A percentile compares a stretch with the other conserved stretches of the same genome.
These are phyloP conservation scores for Casuarina cunninghamiana DNA, from an alignment of 306 rosid species.

Conservation along the genomic window DNA sequence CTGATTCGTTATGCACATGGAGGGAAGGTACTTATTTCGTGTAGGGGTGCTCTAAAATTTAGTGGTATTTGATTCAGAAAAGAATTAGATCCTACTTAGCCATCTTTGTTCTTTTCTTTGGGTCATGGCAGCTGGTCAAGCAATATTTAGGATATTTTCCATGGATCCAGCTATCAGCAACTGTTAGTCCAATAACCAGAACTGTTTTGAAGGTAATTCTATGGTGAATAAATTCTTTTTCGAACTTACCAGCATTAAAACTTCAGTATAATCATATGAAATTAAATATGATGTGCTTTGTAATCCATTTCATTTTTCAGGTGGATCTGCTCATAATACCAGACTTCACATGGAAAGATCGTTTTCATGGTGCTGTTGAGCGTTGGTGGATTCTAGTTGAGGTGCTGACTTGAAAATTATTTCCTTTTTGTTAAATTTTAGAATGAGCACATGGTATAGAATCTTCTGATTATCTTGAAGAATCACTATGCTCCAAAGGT, in stretches of 20 bases:
- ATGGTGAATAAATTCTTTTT: conserved; percentile 5
- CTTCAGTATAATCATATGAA: conserved; percentile 7
- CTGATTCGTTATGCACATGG: conserved; percentile 86
- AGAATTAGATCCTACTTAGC: conserved; percentile 23
- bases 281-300: conserved; percentile 4
- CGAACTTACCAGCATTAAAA: conserved; percentile 1
- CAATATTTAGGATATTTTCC: conserved; percentile 88
- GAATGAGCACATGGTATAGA: conserved; percentile 11
- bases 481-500: background rate
- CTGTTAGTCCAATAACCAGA: conserved; percentile 95
- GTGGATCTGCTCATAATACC: conserved; percentile 72
- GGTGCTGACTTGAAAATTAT: conserved; percentile 44
- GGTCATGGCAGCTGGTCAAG: conserved; percentile 62
- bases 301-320: conserved; percentile 43
- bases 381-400: conserved; percentile 99
- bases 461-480: background rate
- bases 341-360: conserved; percentile 86
- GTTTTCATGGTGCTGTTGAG: conserved; percentile 77
- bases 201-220: conserved; percentile 85
- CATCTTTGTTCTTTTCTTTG: conserved; percentile 25
- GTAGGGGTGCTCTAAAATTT: conserved; percentile 23
- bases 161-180: conserved; percentile 84
- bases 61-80: conserved; percentile 18
- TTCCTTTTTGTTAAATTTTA: conserved; percentile 18
- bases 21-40: conserved; percentile 63